Base-by-base conservation (phyloP, 2,329 filamentous ascomycete species). In the Lecanicillium sp. region DNA sequence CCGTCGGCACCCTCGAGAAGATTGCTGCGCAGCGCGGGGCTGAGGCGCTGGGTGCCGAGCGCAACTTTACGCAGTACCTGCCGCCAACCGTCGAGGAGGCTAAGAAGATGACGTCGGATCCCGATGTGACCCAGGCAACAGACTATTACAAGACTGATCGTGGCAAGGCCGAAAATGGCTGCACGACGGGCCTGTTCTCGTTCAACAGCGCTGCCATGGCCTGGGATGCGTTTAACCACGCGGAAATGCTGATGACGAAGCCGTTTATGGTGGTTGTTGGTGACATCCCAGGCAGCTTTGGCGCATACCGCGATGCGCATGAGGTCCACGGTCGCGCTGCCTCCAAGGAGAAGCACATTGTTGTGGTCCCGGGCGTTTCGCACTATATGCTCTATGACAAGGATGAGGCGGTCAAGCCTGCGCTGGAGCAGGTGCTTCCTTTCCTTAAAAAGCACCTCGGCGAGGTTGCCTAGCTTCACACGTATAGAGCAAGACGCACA, bases 361-460 rank as follows among this genome's bases (percentile, higher is more conserved):
- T 44, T 18, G 36, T 44, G 11, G 10, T 42, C 17, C 43, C 39
- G 1, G 43, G 40, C 7, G 36, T 36, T 14, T 33, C 40, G 28
- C 43, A 39, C 28, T 42, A 39, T 25, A 39, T 33, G 22, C 20
- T 44, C 18, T 42, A 42, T 33, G 39, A 44, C 28, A 44, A 42
- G 39, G 30, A 35, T 5, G 35, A 38, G 17, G 28, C 39, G 8
- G 42, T 44, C 7, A 27, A 40, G 40, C 36, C 43, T 5, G 43
- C 43, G 4, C 15, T 44, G 25, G 29, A 42, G 9, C 19, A 40
- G 17, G 40, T 38, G 10, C 10, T 39, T 9, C 33, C 32, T 4
- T 45, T 43, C 10, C 7, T 42, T 9, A 40, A 43, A 27, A 49
- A 46, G 32, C 49, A 54, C 17, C 47, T 49, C 13, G 53, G 49